phyloP scores from a whole-genome alignment of 495 filamentous ascomycete genomes.

The Penicillium paxilli region DNA sequence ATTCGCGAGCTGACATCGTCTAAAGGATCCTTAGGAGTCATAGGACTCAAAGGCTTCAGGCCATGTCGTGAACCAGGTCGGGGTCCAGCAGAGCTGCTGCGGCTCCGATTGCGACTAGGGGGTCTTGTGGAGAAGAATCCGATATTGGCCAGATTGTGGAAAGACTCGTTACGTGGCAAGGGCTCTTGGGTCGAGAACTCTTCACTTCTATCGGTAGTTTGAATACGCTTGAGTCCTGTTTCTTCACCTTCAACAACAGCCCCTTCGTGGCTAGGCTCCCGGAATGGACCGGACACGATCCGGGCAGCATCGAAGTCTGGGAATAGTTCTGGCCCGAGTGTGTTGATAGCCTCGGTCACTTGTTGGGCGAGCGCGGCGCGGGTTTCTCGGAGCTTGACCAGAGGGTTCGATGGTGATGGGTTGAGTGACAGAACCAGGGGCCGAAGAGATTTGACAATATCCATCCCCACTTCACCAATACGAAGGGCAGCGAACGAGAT shows the following conservation, averaged over 20 bases:
- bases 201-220: conserved; percentile 21
- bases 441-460: conserved; percentile 91
- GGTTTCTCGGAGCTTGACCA: conserved; percentile 73
- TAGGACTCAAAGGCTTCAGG: conserved; percentile 68
- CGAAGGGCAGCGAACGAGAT: conserved; percentile 93
- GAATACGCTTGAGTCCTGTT: conserved; percentile 24
- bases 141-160: conserved; percentile 81
- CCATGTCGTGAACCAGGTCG: conserved; percentile 61
- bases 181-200: conserved; percentile 41
- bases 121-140: conserved; percentile 88
- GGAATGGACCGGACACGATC: conserved; percentile 67
- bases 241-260: conserved; percentile 15
- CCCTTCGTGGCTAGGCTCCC: conserved; percentile 31
- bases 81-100: conserved; percentile 63
- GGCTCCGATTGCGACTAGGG: conserved; percentile 63
- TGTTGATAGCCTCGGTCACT: conserved; percentile 91
- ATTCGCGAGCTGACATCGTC: conserved; percentile 85
- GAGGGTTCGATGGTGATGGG: conserved; percentile 78
- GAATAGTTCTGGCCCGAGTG: conserved; percentile 92
- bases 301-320: conserved; percentile 89
- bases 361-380: conserved; percentile 75
- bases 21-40: conserved; percentile 70
- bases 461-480: conserved; percentile 97
- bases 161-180: conserved; percentile 87
- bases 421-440: conserved; percentile 88